Evolutionary conservation across 2,329 filamentous ascomycete species (phyloP), one percentile per base, ranked within the genome.

Genomic region (Aschersonia sp.): DNA sequence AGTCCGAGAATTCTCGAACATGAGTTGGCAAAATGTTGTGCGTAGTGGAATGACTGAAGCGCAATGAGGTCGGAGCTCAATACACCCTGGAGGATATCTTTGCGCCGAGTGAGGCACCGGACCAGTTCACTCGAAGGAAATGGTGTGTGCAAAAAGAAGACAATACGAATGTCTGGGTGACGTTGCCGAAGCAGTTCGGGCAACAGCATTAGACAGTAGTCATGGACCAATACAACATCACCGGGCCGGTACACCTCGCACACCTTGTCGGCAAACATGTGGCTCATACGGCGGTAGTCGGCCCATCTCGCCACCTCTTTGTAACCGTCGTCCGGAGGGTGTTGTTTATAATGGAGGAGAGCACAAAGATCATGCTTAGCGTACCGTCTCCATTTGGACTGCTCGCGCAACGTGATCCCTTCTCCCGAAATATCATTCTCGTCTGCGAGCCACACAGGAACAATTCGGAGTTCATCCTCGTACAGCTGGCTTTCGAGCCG

Each of bases 51-150:
- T 5, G 89, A 91, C 65, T 96, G 91, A 68, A 97, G 95, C 1
- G 87, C 89, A 53, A 97, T 78, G 70, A 96, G 81, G 64, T 95
- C 94, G 47, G 89, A 79, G 12, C 89, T 89, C 43, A 97, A 73
- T 42, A 94, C 79, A 41, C 91, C 91, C 54, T 91, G 86, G 7
- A 97, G 71, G 5, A 97, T 74, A 61, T 94, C 87, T 65, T 94
- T 94, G 54, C 91, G 80, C 54, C 86, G 80, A 31, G 85, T 84
- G 49, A 96, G 71, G 62, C 89, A 95, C 43, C 89, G 80, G 62
- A 96, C 78, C 60, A 94, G 94, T 65, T 97, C 91, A 71, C 86
- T 94, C 65, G 88, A 94, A 40, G 91, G 91, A 66, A 96, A 96
- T 0, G 91, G 89, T 40, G 88, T 83, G 64, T 96, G 91, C 45